Conservation (phyloP, 2,329 filamentous ascomycete species). For the Torrubiella hemipterigena region DNA sequence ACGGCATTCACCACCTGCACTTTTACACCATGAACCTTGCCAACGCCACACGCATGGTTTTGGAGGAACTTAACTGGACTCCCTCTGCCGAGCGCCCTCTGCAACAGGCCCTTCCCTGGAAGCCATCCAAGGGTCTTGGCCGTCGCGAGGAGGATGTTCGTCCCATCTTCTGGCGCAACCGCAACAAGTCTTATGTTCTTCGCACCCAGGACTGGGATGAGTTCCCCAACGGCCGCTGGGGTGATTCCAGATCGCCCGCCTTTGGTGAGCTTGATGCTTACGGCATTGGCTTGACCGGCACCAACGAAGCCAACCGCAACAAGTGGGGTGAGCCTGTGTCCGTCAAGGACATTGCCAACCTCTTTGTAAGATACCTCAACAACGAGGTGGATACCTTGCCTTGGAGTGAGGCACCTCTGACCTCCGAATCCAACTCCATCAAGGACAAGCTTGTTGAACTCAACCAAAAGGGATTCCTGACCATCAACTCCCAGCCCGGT, state of each 20-base stretch:
- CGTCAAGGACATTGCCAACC: constrained; percentile 65
- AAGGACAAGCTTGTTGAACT: constrained; percentile 65
- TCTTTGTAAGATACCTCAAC: constrained; percentile 78
- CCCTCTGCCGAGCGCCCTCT: constrained; percentile 67
- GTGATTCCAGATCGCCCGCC: constrained; percentile 88
- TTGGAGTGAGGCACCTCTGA: constrained; percentile 87
- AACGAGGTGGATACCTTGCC: constrained; percentile 72
- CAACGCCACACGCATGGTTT: constrained; percentile 83
- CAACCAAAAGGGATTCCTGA: constrained; percentile 78
- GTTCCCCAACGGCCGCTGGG: constrained; percentile 97
- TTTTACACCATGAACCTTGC: constrained; percentile 99
- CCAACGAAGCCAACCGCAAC: constrained; percentile 90
- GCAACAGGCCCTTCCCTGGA: constrained; percentile 89
- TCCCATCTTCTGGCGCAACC: constrained; percentile 97
- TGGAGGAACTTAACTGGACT: constrained; percentile 77
- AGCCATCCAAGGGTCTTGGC: constrained; percentile 81
- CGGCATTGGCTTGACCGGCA: constrained; percentile 84
- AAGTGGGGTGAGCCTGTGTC: constrained; percentile 82
- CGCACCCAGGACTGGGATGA: constrained; percentile 98
- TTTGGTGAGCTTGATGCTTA: constrained; percentile 94
- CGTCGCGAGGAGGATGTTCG: constrained; percentile 89
- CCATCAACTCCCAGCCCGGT: constrained; percentile 94
- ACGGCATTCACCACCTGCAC: constrained; percentile 79
- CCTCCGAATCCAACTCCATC: constrained; percentile 69
- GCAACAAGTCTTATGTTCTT: constrained; percentile 88